Conservation (phyloP, 2,329 filamentous ascomycete species). For the Decorospora gaudefroyi region DNA sequence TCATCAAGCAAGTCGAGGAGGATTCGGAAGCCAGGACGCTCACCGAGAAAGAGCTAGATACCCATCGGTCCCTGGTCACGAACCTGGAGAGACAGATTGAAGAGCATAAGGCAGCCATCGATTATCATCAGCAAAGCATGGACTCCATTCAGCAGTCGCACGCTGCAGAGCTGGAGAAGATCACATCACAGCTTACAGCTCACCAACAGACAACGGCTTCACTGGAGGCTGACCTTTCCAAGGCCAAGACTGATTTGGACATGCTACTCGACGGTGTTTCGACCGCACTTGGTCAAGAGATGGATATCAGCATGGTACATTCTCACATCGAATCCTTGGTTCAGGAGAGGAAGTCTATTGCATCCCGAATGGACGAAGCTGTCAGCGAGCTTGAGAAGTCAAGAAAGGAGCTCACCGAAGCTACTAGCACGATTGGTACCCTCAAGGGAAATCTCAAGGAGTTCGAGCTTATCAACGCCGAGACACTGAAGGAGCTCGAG, state of each 20-base stretch:
- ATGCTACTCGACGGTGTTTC: constrained; percentile 67
- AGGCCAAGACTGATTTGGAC: constrained; percentile 62
- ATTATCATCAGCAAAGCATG: constrained; percentile 59
- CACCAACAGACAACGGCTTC: constrained; percentile 39
- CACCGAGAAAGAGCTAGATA: constrained; percentile 57
- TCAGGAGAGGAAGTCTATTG: constrained; percentile 53
- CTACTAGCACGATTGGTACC: constrained; percentile 45
- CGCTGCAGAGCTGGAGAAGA: constrained; percentile 58
- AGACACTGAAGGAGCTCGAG: constrained; percentile 62
- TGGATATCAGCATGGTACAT: constrained; percentile 49
- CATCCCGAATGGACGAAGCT: constrained; percentile 50
- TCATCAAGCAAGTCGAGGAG: constrained; percentile 70
- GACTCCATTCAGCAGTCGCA: constrained; percentile 60
- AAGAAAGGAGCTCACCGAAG: constrained; percentile 51
- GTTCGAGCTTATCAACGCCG: constrained; percentile 56
- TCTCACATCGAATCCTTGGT: constrained; percentile 52
- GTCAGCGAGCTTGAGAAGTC: constrained; percentile 50
- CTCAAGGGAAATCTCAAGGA: constrained; percentile 53
- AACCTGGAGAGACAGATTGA: constrained; percentile 63
- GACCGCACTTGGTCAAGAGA: constrained; percentile 67
- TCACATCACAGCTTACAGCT: constrained; percentile 42
- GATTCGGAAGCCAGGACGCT: constrained; percentile 64
- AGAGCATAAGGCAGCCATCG: constrained; percentile 59
- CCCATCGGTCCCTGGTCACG: constrained; percentile 56
- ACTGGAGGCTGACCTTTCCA: constrained; percentile 62